Base-by-base conservation (phyloP, 768 basidiomycete species). In the Xerocomellus chrysenteron region DNA sequence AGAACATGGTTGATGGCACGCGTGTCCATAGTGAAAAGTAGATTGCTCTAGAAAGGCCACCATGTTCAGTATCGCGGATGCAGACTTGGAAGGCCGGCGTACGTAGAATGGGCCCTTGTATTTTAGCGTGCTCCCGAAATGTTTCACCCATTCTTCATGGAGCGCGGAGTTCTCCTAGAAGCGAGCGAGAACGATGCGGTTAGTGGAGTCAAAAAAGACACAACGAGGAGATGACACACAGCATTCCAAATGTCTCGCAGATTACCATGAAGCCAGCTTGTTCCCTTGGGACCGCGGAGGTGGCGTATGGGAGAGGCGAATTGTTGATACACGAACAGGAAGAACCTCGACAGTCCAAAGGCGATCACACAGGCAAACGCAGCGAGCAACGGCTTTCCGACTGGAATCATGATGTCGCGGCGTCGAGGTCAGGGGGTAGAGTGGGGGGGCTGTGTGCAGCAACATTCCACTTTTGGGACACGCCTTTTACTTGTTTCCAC, bases 191-290 rank as follows among this genome's bases (percentile, higher is more conserved):
- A 42, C 26, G 4, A n/a, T 26, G 17, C 5, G 21, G 21, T 49
- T 16, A 33, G 32, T 36, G 2, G 24, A 39, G 14, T 21, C 28
- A 35, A 33, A 10, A 35, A 3, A 21, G 19, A 7, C 13, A 35
- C 8, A 5, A 28, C 11, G 8, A 36, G 17, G 24, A n/a, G 21
- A 32, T 14, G 41, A 44, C 72, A 13, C 62, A 80, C 81, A 9
- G 71, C 74, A n/a, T 76, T 68, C 65, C 69, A 72, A 14, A 85
- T 78, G 14, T 79, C 73, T 48, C 67, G 73, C 64, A 82, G 58
- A 58, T 83, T 78, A 0, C 84, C 83, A 58, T 68, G 82, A 4
- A 86, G 47, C 54, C 73, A 71, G 56, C 76, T 79, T 2, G 70
- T 48, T 54, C 65, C 79, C 12, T 76, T 70, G 1, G 83, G 83